phyloP scores from a whole-genome alignment of 2,329 filamentous ascomycete genomes.

The Colletotrichum paranaense region DNA sequence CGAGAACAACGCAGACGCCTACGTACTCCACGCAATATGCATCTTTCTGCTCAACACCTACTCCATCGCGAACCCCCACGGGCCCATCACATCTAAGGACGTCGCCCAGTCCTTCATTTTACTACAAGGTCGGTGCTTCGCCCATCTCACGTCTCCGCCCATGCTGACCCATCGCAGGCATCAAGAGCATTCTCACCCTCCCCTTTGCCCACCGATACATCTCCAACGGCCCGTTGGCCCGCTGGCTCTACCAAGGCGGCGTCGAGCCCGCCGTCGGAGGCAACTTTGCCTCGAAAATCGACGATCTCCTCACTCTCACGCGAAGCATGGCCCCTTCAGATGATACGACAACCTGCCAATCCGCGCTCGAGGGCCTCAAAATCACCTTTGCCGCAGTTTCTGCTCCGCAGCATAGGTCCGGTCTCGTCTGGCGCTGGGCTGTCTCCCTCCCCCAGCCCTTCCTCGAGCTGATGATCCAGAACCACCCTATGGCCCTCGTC shows the following conservation, averaged over 20 bases:
- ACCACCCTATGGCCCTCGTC: constrained; percentile 36
- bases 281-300: constrained; percentile 23
- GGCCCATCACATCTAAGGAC: constrained; percentile 28
- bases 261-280: constrained; percentile 21
- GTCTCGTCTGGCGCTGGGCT: constrained; percentile 37
- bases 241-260: constrained; percentile 31
- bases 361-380: constrained; percentile 29
- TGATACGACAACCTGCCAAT: constrained; percentile 28
- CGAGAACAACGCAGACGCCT: constrained; percentile 37
- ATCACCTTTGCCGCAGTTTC: constrained; percentile 27
- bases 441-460: constrained; percentile 35
- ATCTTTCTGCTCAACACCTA: constrained; percentile 38
- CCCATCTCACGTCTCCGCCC: too few species aligned
- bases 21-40: constrained; percentile 37
- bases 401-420: constrained; percentile 7
- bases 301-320: constrained; percentile 28
- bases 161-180: constrained; percentile 13
- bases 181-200: constrained; percentile 34
- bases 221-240: constrained; percentile 24
- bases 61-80: constrained; percentile 30
- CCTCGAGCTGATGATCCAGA: constrained; percentile 34
- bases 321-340: constrained; percentile 31
- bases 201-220: constrained; percentile 24
- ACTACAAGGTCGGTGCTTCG: constrained; percentile 29
- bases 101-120: constrained; percentile 37